Base-by-base conservation (phyloP, 371 early-diverging fungal species). In the Mucor lusitanicus region DNA sequence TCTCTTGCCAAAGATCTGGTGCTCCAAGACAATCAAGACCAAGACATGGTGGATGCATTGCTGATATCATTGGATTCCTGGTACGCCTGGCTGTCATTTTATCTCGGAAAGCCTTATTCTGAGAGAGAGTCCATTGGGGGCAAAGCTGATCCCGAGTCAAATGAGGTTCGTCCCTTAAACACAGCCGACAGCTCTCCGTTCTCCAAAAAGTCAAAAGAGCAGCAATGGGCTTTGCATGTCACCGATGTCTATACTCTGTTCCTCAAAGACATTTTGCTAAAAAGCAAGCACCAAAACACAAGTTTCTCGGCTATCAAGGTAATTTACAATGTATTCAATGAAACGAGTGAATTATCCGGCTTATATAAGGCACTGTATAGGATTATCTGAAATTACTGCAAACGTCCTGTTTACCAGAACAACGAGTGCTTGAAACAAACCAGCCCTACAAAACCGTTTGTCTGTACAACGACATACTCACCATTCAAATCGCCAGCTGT, bases 11-110 rank as follows among this genome's bases (percentile, higher is more conserved):
- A 11, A 40, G 23, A 48, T 3, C 23, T 48, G 19, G 12, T 6
- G 3, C 13, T 61, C 1, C 1, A 44, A n/a, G 61, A 46, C 30
- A 13, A 15, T 28, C 21, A 61, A 8, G 61, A 46, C 17, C 30
- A 32, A 9, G 61, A 44, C 17, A 40, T 56, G 23, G 13, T 55
- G 2, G 11, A 30, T 54, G 32, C 48, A 4, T 54, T 65, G 3
- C 25, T 60, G 17, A 66, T 56, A 40, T 53, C 40, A 8, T 8
- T 73, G 2, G 66, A 69, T 17, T 69, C 63, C 12, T 73, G 73
- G 73, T 53, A 73, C 33, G 39, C 63, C 46, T 73, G 73, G 73
- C 44, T 73, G 9, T 30, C 64, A 25, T 63, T 73, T 33, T 69
- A 69, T 50, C 62, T 73, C 5, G n/a, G 39, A 3, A 68, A 63